Base-by-base conservation (phyloP, 768 basidiomycete species). In the Termitomyces sp. region DNA sequence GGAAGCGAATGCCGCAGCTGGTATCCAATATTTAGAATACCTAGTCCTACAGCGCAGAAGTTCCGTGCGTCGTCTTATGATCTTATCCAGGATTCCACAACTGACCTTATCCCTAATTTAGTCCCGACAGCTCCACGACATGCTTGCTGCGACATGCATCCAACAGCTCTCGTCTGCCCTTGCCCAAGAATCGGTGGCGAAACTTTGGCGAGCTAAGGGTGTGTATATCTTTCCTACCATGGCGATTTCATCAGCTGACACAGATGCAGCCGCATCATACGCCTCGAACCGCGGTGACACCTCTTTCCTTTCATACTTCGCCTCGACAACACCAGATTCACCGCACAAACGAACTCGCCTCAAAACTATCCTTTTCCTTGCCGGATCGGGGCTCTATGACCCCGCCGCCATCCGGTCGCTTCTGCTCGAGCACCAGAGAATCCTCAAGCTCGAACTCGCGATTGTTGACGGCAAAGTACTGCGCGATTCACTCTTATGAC, bases 321-420 rank as follows among this genome's bases (percentile, higher is more conserved):
- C 86, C 3, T 84, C 88, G n/a, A 88, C 88, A 22, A 90, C 91
- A 4, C 91, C 91, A 1, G 82, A 90, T 53, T 89, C 91, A 0
- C 78, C 80, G 15, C 78, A 84, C 54, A 94, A 94, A 67, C 80
- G 81, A 18, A 73, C 75, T 2, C 82, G 93, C 23, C 76, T 96
- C 59, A 91, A 89, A 66, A 75, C 83, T 0, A 72, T 87, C n/a
- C 72, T 96, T 2, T 86, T 94, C 63, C 76, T 98, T 0, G 89
- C 94, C 60, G 86, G 86, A 6, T 92, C 90, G 1, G 73, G 76
- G 2, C 68, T 83, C 5, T 93, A 90, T 62, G 85, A 93, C 63
- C 72, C 82, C 1, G 66, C 71, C 3, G 46, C 57, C 0, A 70
- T 88, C 3, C 74, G 75, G 13, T 62, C 73, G 22, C 70, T 76